Evolutionary conservation across 306 rosid genomes (phyloP).

Genomic region (Pueraria montana): DNA sequence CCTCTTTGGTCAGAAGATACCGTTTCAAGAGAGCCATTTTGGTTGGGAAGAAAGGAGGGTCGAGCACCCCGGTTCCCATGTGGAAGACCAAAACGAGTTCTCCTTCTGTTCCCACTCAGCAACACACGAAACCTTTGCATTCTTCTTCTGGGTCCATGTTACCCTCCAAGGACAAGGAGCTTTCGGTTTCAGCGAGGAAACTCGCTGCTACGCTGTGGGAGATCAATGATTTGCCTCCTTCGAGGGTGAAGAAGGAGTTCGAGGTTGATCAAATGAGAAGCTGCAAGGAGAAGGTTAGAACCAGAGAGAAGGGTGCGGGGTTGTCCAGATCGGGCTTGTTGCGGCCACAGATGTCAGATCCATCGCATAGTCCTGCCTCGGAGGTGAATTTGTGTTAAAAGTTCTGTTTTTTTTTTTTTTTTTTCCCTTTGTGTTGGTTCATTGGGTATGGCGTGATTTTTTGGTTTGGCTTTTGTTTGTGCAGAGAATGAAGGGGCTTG

Average conservation of each 20-base stretch:
- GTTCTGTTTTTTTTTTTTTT: not conserved
- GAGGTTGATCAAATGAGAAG: slow-evolving; percentile 48
- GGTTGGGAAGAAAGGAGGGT: slow-evolving; percentile 63
- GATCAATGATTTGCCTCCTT: slow-evolving; percentile 62
- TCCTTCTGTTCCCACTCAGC: slow-evolving; percentile 41
- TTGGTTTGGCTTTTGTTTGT: slow-evolving; percentile 20
- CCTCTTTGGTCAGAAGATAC: slow-evolving; percentile 51
- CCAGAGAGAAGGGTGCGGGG: slow-evolving; percentile 49
- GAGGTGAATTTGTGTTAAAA: slow-evolving; percentile 62
- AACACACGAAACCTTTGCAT: slow-evolving; percentile 35
- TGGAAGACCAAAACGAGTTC: slow-evolving; percentile 65
- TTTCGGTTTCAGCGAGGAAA: slow-evolving; percentile 76
- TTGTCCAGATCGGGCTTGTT: slow-evolving; percentile 57
- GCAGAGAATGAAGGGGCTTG: slow-evolving; percentile 67
- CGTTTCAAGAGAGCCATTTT: slow-evolving; percentile 60
- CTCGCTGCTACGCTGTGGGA: slow-evolving; percentile 90
- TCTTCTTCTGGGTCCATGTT: slow-evolving; percentile 50
- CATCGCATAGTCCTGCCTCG: slow-evolving; percentile 63
- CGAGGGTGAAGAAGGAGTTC: slow-evolving; percentile 55
- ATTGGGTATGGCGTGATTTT: slow-evolving; percentile 30
- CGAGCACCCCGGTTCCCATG: slow-evolving; percentile 73
- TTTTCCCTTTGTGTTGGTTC: slow-evolving; percentile 1
- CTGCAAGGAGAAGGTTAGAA: slow-evolving; percentile 37
- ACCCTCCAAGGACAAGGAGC: slow-evolving; percentile 57
- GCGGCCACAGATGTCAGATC: slow-evolving; percentile 71